These are phyloP conservation scores for Chamaecyparis obtusa DNA, from an alignment of 75 land plant genomes.

Conservation along the genomic window DNA sequence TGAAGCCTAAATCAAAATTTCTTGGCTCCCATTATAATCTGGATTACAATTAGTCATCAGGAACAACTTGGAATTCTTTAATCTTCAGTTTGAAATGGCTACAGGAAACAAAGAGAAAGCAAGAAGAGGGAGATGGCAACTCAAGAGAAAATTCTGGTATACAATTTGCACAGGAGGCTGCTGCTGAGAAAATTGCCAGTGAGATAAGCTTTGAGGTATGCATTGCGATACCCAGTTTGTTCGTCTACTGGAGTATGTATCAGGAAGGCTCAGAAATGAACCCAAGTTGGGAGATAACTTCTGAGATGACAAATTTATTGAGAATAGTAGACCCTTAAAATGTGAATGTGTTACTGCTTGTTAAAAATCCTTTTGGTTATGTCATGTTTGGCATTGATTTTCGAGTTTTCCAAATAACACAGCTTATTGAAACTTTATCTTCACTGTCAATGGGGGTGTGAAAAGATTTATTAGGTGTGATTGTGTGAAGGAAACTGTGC, in stretches of 20 bases:
- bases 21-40: neutral
- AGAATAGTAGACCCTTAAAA: neutral
- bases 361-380: neutral
- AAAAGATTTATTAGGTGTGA: neutral
- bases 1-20: neutral
- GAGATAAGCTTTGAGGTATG: slow-evolving; percentile 56
- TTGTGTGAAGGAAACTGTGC: neutral
- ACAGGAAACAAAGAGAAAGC: slow-evolving; percentile 75
- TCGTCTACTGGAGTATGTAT: neutral
- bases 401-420: neutral
- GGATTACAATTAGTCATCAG: neutral
- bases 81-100: neutral
- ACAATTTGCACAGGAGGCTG: slow-evolving; percentile 62
- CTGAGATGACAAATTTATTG: neutral
- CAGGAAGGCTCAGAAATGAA: neutral
- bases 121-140: slow-evolving; percentile 70
- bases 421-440: neutral
- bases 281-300: neutral
- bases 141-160: slow-evolving; percentile 32
- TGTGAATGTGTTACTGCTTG: neutral
- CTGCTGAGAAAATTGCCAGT: slow-evolving; percentile 53
- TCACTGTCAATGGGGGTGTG: neutral
- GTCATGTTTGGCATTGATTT: neutral
- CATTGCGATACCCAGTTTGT: neutral
- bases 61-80: neutral